phyloP scores from a whole-genome alignment of 441 rosid genomes.

The Metrosideros polymorpha region DNA sequence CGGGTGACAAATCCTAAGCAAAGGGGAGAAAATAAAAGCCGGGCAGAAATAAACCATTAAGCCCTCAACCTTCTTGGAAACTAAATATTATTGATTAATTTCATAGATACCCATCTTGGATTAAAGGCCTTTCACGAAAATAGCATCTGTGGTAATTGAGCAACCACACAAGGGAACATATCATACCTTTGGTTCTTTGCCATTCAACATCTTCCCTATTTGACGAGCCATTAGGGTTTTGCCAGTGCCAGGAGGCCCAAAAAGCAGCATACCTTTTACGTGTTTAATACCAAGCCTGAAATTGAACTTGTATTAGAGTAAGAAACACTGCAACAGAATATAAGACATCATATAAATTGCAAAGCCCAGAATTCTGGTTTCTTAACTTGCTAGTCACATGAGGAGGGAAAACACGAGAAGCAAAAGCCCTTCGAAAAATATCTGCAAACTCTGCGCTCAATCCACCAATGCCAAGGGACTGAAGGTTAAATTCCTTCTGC shows the following conservation, averaged over 20 bases:
- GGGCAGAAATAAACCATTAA: neutral
- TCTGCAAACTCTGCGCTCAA: slow-evolving; percentile 94
- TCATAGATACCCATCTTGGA: neutral
- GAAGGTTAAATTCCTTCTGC: slow-evolving; percentile 94
- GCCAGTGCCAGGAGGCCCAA: slow-evolving; percentile 99
- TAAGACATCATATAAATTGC: neutral
- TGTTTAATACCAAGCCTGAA: slow-evolving; percentile 96
- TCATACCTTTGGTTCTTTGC: slow-evolving; percentile 95
- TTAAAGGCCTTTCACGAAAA: neutral
- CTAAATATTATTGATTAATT: neutral
- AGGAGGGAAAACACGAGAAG: slow-evolving; percentile 89
- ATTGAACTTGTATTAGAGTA: neutral
- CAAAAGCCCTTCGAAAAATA: slow-evolving; percentile 98
- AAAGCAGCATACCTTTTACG: slow-evolving; percentile 97
- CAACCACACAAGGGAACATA: neutral
- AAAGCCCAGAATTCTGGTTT: neutral
- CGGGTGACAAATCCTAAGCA: neutral
- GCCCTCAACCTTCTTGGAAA: neutral
- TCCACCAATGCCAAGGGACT: slow-evolving; percentile 94
- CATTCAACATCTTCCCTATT: slow-evolving; percentile 97
- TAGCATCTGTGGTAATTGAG: neutral
- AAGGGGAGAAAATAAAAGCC: neutral
- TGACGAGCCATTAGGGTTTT: slow-evolving; percentile 99
- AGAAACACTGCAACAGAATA: neutral
- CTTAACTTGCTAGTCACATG: slow-evolving; percentile 83